Percentiles rank a stretch among this genome's conserved stretches.
These are phyloP conservation scores for Starmerella vaccinii DNA, from an alignment of 805 yeast species.

Conservation along the genomic window DNA sequence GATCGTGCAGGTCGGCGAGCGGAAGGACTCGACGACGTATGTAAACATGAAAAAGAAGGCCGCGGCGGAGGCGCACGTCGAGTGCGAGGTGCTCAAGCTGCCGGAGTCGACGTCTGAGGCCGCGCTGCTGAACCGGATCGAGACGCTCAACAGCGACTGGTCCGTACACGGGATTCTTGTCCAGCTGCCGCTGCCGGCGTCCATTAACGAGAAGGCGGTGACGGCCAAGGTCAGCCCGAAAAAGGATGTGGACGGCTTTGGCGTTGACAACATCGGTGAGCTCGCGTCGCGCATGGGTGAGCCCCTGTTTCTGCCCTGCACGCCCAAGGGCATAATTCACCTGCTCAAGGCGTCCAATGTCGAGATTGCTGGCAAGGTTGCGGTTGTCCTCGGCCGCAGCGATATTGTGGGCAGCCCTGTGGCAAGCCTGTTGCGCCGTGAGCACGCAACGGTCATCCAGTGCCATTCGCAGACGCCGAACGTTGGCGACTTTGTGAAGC, in stretches of 20 bases:
- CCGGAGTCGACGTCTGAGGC: constrained; percentile 53
- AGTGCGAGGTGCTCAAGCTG: constrained; percentile 54
- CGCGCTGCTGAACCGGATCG: constrained; percentile 47
- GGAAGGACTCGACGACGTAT: constrained; percentile 86
- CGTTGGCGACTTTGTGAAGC: constrained; percentile 45
- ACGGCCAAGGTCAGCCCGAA: constrained; percentile 72
- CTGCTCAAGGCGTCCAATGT: constrained; percentile 62
- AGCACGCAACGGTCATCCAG: constrained; percentile 76
- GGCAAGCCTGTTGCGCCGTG: constrained; percentile 65
- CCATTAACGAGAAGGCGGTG: constrained; percentile 64
- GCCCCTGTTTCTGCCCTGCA: constrained; percentile 82
- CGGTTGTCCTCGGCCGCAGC: constrained; percentile 88
- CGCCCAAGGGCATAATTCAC: constrained; percentile 87
- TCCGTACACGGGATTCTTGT: constrained; percentile 76
- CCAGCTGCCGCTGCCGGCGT: constrained; percentile 81
- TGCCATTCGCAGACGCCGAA: constrained; percentile 66
- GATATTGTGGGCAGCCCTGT: constrained; percentile 96
- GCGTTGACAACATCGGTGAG: constrained; percentile 80
- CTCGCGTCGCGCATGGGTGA: constrained; percentile 74
- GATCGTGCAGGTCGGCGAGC: constrained; percentile 78
- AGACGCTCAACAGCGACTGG: constrained; percentile 59
- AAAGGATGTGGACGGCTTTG: constrained; percentile 95
- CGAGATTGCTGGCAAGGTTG: constrained; percentile 62
- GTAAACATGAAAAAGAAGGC: constrained; percentile 88
- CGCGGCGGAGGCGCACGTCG: constrained; percentile 70